Base-by-base conservation (phyloP, 768 basidiomycete species). In the Lentinula sp. region DNA sequence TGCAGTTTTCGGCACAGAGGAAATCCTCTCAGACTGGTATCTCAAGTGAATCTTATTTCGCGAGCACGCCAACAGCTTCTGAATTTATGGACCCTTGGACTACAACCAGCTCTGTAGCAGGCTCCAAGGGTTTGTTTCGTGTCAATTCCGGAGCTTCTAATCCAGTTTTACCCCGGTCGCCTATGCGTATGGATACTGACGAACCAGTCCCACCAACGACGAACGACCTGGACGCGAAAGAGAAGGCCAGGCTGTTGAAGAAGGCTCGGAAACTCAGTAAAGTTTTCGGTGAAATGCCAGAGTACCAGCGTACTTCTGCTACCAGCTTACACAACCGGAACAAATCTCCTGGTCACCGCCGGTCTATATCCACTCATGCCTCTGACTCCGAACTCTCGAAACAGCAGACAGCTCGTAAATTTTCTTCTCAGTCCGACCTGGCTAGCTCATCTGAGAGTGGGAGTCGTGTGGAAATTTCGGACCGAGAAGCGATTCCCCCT, bases 261-360 rank as follows among this genome's bases (percentile, higher is more conserved):
- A 78, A 80, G 62, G 72, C 75, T 28, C 70, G 76, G 40, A 81
- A 78, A 63, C 68, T 83, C 51, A 76, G 75, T 63, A 74, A 70
- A 54, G 73, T 78, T 51, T 74, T 84, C 45, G 64, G 59, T n/a
- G 42, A 62, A 42, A 37, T 51, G 18, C 50, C 55, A 58, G 57
- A 57, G 9, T 5, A 58, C 6, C 55, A 23, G 39, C 55, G 10
- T 40, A 21, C 39, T 28, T 39, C 37, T 39, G 13, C 5, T 8
- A 21, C 55, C 28, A 40, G 11, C 37, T 40, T 23, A 40, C 39
- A 37, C 39, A 43, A n/a, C 16, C 21, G 21, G 2, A n/a, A 13
- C 15, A 42, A 39, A 31, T 37, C 45, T 18, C 42, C 57, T 21
- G 9, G 16, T 21, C 48, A 56, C 40, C 37, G 55, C 16, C 37